Evolutionary conservation across 2,329 filamentous ascomycete species (phyloP).

Genomic region (Colletotrichum tropicale): DNA sequence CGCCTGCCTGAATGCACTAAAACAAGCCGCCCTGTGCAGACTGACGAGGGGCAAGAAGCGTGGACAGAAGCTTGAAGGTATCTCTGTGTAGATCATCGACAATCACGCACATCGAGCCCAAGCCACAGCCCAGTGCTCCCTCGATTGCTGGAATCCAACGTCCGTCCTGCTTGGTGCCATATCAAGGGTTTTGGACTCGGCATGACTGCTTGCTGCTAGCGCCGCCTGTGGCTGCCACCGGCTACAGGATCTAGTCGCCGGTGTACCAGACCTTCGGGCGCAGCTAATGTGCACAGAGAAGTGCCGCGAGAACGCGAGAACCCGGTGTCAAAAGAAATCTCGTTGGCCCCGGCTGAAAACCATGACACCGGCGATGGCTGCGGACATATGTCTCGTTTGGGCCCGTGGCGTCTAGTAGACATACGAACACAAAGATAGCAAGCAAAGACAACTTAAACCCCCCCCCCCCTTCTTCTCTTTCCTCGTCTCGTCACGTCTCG

Average conservation of each 20-base stretch:
- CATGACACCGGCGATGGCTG: neutral
- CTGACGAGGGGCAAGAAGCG: neutral
- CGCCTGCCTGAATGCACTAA: neutral
- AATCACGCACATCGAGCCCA: neutral
- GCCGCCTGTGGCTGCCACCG: neutral
- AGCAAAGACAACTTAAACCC: neutral
- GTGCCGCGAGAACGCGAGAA: neutral
- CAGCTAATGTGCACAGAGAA: neutral
- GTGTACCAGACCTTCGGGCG: conserved; percentile 8
- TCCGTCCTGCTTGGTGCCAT: neutral
- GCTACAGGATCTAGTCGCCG: neutral
- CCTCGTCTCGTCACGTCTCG: neutral
- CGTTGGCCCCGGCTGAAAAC: neutral
- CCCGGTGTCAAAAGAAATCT: neutral
- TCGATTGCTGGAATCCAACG: neutral
- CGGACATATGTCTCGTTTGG: neutral
- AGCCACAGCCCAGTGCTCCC: neutral
- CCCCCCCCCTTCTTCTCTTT: neutral
- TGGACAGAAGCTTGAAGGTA: neutral
- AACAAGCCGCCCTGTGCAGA: neutral
- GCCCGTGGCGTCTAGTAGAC: neutral
- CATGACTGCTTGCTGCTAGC: neutral
- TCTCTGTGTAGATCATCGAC: neutral
- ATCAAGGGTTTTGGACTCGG: conserved; percentile 1
- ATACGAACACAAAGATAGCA: neutral